These are phyloP conservation scores for Paramecium tetraurelia DNA, from an alignment of 73 alveolate species.

Conservation along the genomic window DNA sequence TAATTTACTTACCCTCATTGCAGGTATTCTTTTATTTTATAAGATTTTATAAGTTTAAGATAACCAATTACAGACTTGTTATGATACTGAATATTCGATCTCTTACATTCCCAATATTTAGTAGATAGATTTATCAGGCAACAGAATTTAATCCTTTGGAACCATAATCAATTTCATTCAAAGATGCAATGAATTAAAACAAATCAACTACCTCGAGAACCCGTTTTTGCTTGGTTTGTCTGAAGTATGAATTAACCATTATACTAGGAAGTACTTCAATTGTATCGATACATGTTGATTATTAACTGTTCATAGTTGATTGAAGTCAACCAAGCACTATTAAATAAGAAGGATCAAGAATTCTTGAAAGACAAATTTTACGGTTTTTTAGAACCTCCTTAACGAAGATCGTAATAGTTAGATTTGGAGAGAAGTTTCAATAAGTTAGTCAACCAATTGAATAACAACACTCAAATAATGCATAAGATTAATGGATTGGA, in stretches of 20 bases:
- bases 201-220: background rate
- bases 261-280: background rate
- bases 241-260: background rate
- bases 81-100: background rate
- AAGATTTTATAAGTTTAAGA: constrained; percentile 15
- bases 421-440: background rate
- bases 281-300: background rate
- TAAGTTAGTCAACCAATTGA: background rate
- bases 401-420: background rate
- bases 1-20: background rate
- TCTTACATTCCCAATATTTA: background rate
- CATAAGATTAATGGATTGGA: background rate
- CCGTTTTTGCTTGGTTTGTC: background rate
- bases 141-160: background rate
- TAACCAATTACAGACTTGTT: background rate
- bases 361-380: background rate
- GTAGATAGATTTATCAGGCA: background rate
- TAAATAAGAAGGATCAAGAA: background rate
- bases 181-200: background rate
- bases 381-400: background rate
- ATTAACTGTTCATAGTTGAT: background rate
- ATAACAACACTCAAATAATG: background rate
- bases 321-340: background rate
- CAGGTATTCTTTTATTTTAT: background rate
- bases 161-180: background rate